A percentile compares a stretch with the other conserved stretches of the same genome.
Conservation (phyloP, 2,329 filamentous ascomycete species). For the Epichloe scottii region DNA sequence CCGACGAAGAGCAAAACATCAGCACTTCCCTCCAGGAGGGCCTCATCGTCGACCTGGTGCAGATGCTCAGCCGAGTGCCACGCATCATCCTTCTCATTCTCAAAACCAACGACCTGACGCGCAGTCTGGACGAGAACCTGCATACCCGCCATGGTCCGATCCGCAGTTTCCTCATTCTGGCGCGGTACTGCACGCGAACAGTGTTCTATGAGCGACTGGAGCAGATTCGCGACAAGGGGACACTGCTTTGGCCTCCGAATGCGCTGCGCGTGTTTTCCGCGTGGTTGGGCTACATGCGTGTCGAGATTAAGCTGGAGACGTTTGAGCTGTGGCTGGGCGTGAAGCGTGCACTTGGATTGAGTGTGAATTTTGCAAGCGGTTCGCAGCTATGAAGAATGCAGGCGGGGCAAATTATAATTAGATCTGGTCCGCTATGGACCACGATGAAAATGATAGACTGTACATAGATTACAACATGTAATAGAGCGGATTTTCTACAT, state of each 20-base stretch:
- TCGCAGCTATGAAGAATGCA: slow-evolving; percentile 11
- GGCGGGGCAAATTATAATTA: background rate
- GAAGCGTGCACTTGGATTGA: slow-evolving; percentile 33
- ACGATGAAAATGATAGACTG: slow-evolving; percentile 6
- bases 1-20: slow-evolving; percentile 76
- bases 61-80: slow-evolving; percentile 78
- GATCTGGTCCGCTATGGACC: too few relatives aligned
- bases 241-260: slow-evolving; percentile 46
- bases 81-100: slow-evolving; percentile 87
- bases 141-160: slow-evolving; percentile 59
- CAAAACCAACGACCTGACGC: slow-evolving; percentile 94
- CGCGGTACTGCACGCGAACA: slow-evolving; percentile 53
- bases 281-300: slow-evolving; percentile 44
- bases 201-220: slow-evolving; percentile 55
- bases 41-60: slow-evolving; percentile 76
- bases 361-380: slow-evolving; percentile 14
- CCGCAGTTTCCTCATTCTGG: slow-evolving; percentile 54
- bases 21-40: slow-evolving; percentile 75
- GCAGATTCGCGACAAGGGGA: slow-evolving; percentile 37
- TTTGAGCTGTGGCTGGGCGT: slow-evolving; percentile 50
- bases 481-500: too few relatives aligned
- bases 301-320: slow-evolving; percentile 49
- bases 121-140: slow-evolving; percentile 82
- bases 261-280: slow-evolving; percentile 40
- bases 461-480: slow-evolving; percentile 8